Conservation (phyloP, 768 basidiomycete species). For the Lyophyllum atratum region DNA sequence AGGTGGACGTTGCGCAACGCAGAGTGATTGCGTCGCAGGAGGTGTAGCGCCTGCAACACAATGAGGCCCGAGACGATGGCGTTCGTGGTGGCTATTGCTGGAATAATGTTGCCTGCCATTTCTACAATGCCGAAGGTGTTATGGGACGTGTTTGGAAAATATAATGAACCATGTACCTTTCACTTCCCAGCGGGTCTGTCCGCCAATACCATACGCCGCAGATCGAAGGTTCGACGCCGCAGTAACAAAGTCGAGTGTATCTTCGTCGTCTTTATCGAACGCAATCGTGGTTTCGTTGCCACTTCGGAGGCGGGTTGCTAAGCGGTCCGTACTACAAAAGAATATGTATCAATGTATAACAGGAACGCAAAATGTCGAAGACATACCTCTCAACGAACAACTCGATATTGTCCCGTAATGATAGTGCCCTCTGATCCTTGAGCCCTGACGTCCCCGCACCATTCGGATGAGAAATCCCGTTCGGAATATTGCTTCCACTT, state of each 20-base stretch:
- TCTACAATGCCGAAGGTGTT: conserved; percentile 47
- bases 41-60: conserved; percentile 87
- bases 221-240: conserved; percentile 93
- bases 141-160: not conserved
- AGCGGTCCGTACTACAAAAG: conserved; percentile 68
- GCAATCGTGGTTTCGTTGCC: conserved; percentile 68
- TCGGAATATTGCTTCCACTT: conserved; percentile 5
- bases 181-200: conserved; percentile 94
- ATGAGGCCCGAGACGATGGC: conserved; percentile 95
- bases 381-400: conserved; percentile 83
- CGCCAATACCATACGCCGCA: conserved; percentile 83
- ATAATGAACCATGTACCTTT: conserved; percentile 62
- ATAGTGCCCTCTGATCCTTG: conserved; percentile 81
- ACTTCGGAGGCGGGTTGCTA: conserved; percentile 66
- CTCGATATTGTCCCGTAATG: conserved; percentile 76
- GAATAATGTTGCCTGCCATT: conserved; percentile 99
- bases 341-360: not conserved
- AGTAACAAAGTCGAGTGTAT: conserved; percentile 95
- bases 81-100: conserved; percentile 98
- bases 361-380: not conserved
- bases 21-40: conserved; percentile 67
- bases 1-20: conserved; percentile 74
- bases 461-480: conserved; percentile 27
- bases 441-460: conserved; percentile 40
- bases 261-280: conserved; percentile 98